Evolutionary conservation across 1,139 yeast species (phyloP).

Genomic region (Dujonia santamariae): DNA sequence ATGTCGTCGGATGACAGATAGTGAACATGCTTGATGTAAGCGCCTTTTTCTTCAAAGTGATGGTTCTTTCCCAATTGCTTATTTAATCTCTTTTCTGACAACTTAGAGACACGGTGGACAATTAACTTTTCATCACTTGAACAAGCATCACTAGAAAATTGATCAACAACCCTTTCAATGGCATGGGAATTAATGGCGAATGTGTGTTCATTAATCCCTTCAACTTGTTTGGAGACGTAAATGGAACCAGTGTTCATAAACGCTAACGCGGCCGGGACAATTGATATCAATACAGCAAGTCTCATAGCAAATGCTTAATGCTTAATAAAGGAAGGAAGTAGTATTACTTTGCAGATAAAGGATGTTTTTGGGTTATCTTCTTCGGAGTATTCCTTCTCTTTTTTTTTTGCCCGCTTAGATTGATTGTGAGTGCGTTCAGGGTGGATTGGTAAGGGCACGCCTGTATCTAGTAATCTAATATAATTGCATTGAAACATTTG

Average conservation of each 20-base stretch:
- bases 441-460: too few species aligned
- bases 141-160: constrained; percentile 18
- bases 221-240: constrained; percentile 17
- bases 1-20: constrained; percentile 22
- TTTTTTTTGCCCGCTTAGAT: too few species aligned
- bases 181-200: too few species aligned
- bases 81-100: constrained; percentile 9
- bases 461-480: too few species aligned
- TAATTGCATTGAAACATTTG: too few species aligned
- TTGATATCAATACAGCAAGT: constrained; percentile 8
- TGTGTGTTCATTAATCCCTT: constrained; percentile 7
- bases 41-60: constrained; percentile 9
- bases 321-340: too few species aligned
- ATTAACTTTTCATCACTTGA: constrained; percentile 13
- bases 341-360: too few species aligned
- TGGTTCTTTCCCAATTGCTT: not conserved
- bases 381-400: too few species aligned
- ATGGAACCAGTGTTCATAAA: constrained; percentile 34
- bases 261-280: constrained; percentile 18
- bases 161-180: too few species aligned
- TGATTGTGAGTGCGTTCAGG: too few species aligned
- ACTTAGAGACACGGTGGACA: constrained; percentile 24
- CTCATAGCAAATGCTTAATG: too few species aligned
- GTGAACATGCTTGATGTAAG: constrained; percentile 28
- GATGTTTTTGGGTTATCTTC: too few species aligned